Evolutionary conservation across 2,329 filamentous ascomycete genomes (phyloP), one percentile per base, ranked within the genome.

Genomic region (Calonectria pseudoreteaudii): DNA sequence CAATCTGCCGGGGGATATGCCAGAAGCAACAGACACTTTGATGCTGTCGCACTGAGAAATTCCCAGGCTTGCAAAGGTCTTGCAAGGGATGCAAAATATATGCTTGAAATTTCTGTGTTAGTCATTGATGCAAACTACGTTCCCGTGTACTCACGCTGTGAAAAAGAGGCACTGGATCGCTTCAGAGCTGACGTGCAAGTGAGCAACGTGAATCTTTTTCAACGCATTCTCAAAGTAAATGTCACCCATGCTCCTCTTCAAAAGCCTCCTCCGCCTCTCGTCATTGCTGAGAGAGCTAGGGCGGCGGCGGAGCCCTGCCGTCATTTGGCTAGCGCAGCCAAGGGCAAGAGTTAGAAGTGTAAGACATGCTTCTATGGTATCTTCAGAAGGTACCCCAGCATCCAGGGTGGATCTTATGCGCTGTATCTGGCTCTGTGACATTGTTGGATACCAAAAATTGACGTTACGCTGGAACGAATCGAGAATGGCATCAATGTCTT

Each of bases 381-480:
- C 81, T 4, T 87, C 85, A 4, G 82, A 81, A 0, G 85, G 81
- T 9, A 83, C 82, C 0, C 84, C 85, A 0, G 76, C 77, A 5
- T 81, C 72, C 2, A 89, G 79, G 2, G 81, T 81, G 0, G 69
- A 60, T 9, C 84, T 81, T 6, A 86, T 79, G 28, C 76, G 77
- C 1, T 82, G 75, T 0, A 88, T 77, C 31, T 86, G 87, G 0
- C 75, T 72, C 53, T 82, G 83, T 0, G 87, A 87, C 81, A 88
- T 85, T 8, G 87, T 88, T 0, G 88, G 88, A 70, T 90, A 90
- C 87, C 87, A 90, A 62, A 89, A 89, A 78, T 90, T 90, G 52
- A 89, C 82, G 41, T 84, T 86, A 3, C 81, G 79, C 73, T 88
- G 84, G 58, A 90, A 90, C 0, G 86, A 84, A 1, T 83, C 79